Percentiles rank a stretch among this genome's conserved stretches.
These are phyloP conservation scores for Fusarium xyrophilum DNA, from an alignment of 2,329 filamentous ascomycete genomes.

Conservation along the genomic window DNA sequence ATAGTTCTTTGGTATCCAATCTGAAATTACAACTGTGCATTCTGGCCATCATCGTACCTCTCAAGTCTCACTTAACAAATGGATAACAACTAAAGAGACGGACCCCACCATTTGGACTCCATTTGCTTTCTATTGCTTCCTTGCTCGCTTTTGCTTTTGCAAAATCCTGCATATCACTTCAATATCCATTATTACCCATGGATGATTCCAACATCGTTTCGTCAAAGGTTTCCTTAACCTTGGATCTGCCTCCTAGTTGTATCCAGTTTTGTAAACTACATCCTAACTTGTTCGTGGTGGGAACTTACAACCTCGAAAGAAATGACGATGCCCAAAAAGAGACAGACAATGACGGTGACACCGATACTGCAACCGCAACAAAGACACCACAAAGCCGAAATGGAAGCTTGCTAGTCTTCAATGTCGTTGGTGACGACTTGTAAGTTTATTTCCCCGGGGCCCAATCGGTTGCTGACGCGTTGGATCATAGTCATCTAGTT, in stretches of 20 bases:
- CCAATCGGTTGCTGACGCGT: slow-evolving; percentile 13
- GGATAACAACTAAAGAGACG: neutral
- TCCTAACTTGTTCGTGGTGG: slow-evolving; percentile 75
- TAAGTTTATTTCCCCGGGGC: slow-evolving; percentile 50
- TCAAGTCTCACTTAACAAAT: neutral
- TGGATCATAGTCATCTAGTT: slow-evolving; percentile 55
- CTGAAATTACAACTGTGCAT: neutral
- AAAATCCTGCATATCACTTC: slow-evolving; percentile 9
- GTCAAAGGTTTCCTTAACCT: slow-evolving; percentile 57
- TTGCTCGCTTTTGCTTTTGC: neutral
- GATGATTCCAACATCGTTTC: slow-evolving; percentile 39
- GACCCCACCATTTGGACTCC: slow-evolving; percentile 29
- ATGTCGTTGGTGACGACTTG: slow-evolving; percentile 60
- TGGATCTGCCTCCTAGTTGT: slow-evolving; percentile 77
- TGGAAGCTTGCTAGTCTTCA: slow-evolving; percentile 75
- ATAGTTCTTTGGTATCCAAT: neutral
- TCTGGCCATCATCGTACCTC: neutral
- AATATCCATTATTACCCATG: slow-evolving; percentile 29
- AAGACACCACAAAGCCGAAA: slow-evolving; percentile 67
- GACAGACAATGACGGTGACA: slow-evolving; percentile 34
- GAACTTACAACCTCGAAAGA: slow-evolving; percentile 80
- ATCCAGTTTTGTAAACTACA: slow-evolving; percentile 73
- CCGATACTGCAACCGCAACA: slow-evolving; percentile 27
- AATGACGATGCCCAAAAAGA: slow-evolving; percentile 45
- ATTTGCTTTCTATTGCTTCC: slow-evolving; percentile 7